Conservation (phyloP, 2,329 filamentous ascomycete species). For the Zymoseptoria crescenta region DNA sequence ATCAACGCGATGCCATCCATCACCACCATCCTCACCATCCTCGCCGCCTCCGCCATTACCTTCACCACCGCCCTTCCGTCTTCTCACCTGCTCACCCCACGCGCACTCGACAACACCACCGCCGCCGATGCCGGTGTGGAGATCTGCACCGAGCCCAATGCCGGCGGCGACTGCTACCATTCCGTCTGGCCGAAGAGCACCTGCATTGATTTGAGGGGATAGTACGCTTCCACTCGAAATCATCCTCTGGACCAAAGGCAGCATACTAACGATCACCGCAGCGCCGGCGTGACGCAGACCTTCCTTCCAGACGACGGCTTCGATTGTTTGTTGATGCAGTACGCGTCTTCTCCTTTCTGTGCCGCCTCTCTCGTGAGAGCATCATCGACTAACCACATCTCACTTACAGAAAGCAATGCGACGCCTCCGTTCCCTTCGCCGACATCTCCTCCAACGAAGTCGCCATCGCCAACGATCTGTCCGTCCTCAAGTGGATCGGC, state of each 20-base stretch:
- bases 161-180: slow-evolving; percentile 20
- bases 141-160: slow-evolving; percentile 18
- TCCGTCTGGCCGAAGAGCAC: slow-evolving; percentile 18
- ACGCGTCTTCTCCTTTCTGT: background rate
- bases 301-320: slow-evolving; percentile 19
- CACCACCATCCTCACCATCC: background rate
- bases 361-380: background rate
- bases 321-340: slow-evolving; percentile 27
- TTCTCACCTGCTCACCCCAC: background rate
- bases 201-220: slow-evolving; percentile 23
- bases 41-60: background rate
- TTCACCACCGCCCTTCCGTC: background rate
- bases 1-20: background rate
- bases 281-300: slow-evolving; percentile 16
- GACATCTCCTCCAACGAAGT: slow-evolving; percentile 5
- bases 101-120: slow-evolving; percentile 3
- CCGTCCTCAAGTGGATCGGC: slow-evolving; percentile 16
- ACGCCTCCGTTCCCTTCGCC: slow-evolving; percentile 11
- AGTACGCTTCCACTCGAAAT: slow-evolving; percentile 13
- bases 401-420: slow-evolving; percentile 12
- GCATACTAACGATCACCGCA: slow-evolving; percentile 1
- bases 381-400: background rate
- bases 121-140: slow-evolving; percentile 24
- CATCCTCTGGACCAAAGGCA: background rate
- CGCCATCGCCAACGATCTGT: slow-evolving; percentile 14